Conservation (phyloP, 2,329 filamentous ascomycete genomes). For the Atkinsonella texensis region DNA sequence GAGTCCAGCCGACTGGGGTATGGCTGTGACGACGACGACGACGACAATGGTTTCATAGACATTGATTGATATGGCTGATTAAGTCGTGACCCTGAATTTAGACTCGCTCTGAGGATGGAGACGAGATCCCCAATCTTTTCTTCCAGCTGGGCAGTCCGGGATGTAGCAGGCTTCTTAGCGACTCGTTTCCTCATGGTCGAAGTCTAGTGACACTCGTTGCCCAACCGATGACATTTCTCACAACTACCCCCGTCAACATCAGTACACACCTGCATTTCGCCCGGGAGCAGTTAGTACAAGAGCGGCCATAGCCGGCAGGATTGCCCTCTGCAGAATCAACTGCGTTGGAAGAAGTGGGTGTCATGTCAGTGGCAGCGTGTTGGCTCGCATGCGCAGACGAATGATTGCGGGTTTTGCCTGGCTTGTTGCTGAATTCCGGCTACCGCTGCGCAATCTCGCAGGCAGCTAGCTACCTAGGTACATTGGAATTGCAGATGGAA, state of each 20-base stretch:
- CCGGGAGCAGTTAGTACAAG: conserved; percentile 33
- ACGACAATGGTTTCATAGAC: not conserved
- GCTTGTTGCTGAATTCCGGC: not conserved
- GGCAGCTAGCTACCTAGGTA: not conserved
- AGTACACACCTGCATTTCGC: conserved; percentile 39
- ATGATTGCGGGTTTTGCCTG: too few relatives aligned
- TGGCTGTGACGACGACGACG: conserved; percentile 4
- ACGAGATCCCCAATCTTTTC: conserved; percentile 38
- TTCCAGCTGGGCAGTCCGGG: conserved; percentile 33
- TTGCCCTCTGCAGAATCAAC: conserved; percentile 10
- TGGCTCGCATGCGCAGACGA: too few relatives aligned
- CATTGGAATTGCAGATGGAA: not conserved
- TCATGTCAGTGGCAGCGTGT: too few relatives aligned
- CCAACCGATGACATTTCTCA: conserved; percentile 32
- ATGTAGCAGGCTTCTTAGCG: conserved; percentile 20
- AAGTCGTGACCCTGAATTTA: conserved; percentile 7
- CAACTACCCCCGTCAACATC: conserved; percentile 21
- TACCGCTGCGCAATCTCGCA: too few relatives aligned
- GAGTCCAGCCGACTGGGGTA: conserved; percentile 23
- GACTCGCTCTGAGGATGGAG: conserved; percentile 27
- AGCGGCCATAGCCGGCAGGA: conserved; percentile 29
- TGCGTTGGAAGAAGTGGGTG: not conserved
- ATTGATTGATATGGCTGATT: not conserved
- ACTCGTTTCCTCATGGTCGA: conserved; percentile 26
- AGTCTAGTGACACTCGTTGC: conserved; percentile 35